Evolutionary conservation across 2,329 filamentous ascomycete species (phyloP).

Genomic region (Microsporum ferrugineum): DNA sequence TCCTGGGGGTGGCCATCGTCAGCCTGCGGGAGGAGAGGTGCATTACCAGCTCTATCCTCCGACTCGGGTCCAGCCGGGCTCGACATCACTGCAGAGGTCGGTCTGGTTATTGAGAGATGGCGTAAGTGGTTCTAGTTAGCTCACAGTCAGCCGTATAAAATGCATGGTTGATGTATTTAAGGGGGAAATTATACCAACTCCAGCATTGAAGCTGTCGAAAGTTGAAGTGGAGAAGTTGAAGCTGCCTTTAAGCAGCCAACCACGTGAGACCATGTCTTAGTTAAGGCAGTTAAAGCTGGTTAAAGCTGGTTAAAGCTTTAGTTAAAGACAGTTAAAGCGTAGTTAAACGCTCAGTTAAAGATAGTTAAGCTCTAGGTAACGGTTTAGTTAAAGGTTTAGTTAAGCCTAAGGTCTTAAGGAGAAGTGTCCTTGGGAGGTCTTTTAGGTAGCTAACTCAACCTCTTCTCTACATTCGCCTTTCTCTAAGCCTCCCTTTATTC

Average conservation of each 20-base stretch:
- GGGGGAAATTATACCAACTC: neutral
- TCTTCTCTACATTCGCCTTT: too few relatives aligned
- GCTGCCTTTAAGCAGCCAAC: neutral
- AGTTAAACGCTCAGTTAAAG: too few relatives aligned
- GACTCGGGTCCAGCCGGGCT: neutral
- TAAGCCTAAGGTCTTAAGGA: neutral
- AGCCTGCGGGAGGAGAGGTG: neutral
- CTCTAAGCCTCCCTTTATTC: too few relatives aligned
- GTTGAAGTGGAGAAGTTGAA: neutral
- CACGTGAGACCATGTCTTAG: neutral
- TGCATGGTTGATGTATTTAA: neutral
- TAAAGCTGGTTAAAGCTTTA: neutral
- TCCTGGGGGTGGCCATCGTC: conserved; percentile 35
- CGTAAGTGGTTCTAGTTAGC: neutral
- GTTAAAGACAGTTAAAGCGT: neutral
- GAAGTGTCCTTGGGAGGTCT: too few relatives aligned
- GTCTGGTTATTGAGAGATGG: neutral
- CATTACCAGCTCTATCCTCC: neutral
- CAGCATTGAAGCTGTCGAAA: neutral
- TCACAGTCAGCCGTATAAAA: neutral
- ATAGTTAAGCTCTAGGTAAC: neutral
- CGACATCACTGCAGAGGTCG: neutral
- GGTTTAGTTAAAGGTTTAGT: neutral
- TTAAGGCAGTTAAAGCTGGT: neutral
- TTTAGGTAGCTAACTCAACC: too few relatives aligned